Conservation (phyloP, 1,284 basidiomycete species). For the Ustilago cynodontis region DNA sequence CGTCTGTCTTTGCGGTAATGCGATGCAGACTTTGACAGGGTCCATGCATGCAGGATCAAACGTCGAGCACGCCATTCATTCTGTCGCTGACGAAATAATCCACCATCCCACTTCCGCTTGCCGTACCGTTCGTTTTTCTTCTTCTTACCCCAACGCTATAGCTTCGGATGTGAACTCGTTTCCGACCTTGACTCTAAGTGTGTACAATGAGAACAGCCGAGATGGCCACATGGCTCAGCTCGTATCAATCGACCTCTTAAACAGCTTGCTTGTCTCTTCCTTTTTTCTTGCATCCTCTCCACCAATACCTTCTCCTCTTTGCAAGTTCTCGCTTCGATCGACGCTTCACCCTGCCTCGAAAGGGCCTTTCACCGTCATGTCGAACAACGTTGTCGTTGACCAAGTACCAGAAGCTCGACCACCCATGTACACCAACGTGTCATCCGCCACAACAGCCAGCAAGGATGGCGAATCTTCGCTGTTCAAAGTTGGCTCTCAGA, state of each 20-base stretch:
- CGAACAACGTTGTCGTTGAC: conserved; percentile 22
- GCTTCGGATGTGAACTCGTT: not conserved
- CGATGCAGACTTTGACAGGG: conserved; percentile 14
- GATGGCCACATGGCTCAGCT: conserved; percentile 11
- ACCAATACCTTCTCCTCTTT: not conserved
- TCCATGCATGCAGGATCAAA: conserved; percentile 10
- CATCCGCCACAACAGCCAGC: not conserved
- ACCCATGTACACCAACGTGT: conserved; percentile 10
- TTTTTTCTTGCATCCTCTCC: not conserved
- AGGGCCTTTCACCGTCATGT: conserved; percentile 7
- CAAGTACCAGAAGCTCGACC: conserved; percentile 17
- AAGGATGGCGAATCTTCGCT: conserved; percentile 8
- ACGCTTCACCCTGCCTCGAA: not conserved
- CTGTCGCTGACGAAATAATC: conserved; percentile 15
- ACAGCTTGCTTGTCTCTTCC: not conserved
- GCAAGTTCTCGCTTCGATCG: not conserved
- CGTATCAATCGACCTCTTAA: not conserved
- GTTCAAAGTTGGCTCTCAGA: conserved; percentile 19
- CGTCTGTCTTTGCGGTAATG: not conserved
- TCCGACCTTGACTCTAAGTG: not conserved
- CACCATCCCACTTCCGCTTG: not conserved
- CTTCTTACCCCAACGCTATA: not conserved
- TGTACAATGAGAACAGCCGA: not conserved
- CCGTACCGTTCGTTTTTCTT: not conserved
- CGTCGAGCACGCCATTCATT: conserved; percentile 24